Evolutionary conservation across 257 asterid species (phyloP).

Genomic region (Solanum infundibuliforme): DNA sequence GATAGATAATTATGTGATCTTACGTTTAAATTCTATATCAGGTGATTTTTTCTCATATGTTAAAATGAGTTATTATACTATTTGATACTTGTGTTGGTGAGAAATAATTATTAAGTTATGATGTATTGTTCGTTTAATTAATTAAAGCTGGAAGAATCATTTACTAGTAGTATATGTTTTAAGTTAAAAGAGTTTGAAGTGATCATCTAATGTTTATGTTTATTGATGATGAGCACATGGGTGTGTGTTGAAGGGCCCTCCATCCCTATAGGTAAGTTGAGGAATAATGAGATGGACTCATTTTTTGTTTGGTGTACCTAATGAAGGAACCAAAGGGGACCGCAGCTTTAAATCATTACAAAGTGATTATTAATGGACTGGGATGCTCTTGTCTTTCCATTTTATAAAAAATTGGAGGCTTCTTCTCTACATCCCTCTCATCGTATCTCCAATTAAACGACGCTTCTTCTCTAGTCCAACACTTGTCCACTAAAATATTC

Average conservation of each 20-base stretch:
- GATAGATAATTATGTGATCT: too few relatives aligned
- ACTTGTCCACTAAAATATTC: neutral
- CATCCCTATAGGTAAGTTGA: neutral
- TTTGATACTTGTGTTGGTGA: too few relatives aligned
- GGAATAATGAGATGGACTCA: neutral
- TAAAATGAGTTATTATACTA: too few relatives aligned
- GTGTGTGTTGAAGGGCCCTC: neutral
- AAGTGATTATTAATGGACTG: neutral
- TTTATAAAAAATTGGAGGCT: neutral
- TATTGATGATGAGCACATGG: neutral
- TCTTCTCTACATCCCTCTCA: neutral
- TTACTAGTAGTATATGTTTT: neutral
- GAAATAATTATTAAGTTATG: too few relatives aligned
- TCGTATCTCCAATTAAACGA: neutral
- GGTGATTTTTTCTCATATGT: too few relatives aligned
- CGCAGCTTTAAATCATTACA: neutral
- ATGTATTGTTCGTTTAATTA: too few relatives aligned
- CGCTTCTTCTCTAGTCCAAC: neutral
- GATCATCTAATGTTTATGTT: neutral
- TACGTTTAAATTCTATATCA: too few relatives aligned
- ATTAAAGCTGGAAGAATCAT: neutral
- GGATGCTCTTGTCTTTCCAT: neutral
- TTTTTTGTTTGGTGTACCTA: neutral
- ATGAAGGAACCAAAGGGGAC: neutral
- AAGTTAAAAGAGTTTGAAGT: neutral